Conservation (phyloP, 257 asterid genomes). For the Jacaranda copaia region DNA sequence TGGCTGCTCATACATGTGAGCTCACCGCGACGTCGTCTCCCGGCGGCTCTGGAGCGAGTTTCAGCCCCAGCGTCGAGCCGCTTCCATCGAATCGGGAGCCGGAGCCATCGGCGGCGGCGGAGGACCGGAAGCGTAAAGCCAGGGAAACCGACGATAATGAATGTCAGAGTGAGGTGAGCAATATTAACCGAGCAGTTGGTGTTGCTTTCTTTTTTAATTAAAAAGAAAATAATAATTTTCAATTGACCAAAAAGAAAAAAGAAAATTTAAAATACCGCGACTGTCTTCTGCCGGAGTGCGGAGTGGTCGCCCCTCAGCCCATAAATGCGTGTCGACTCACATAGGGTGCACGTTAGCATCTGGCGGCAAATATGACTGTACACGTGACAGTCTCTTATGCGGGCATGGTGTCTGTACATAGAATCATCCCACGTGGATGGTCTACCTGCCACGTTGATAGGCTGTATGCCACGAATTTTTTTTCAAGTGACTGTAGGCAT, state of each 20-base stretch:
- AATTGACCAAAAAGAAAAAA: too few relatives aligned
- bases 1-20: conserved; percentile 52
- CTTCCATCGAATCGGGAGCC: conserved; percentile 31
- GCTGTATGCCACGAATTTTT: background rate
- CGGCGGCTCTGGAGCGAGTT: conserved; percentile 60
- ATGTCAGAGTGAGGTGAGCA: conserved; percentile 71
- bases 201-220: background rate
- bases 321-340: background rate
- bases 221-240: background rate
- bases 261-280: too few relatives aligned
- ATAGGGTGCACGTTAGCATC: background rate
- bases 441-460: conserved; percentile 16
- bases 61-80: conserved; percentile 55
- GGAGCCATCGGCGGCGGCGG: conserved; percentile 16
- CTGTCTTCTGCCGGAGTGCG: too few relatives aligned
- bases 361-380: too few relatives aligned
- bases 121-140: conserved; percentile 72
- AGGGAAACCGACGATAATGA: conserved; percentile 63
- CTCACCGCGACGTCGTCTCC: conserved; percentile 61
- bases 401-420: too few relatives aligned
- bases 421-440: too few relatives aligned
- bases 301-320: too few relatives aligned
- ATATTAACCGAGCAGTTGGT: background rate
- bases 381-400: too few relatives aligned
- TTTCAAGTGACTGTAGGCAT: background rate